Evolutionary conservation across 2,329 filamentous ascomycete species (phyloP).

Genomic region (Berkeleyomyces basicola): DNA sequence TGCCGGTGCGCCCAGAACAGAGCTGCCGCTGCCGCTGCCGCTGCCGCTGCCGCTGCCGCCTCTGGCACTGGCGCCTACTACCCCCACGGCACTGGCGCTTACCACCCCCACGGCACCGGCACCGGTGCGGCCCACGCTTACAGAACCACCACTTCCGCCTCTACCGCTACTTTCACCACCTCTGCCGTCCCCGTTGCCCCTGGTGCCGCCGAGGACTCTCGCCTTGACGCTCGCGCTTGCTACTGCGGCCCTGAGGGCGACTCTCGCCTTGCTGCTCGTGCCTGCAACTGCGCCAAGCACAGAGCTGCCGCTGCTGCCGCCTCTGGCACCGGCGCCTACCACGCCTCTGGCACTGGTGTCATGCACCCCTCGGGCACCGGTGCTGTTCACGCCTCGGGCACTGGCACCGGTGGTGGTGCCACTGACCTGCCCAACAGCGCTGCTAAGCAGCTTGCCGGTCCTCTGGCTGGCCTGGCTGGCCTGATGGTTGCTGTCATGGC

Average conservation of each 20-base stretch:
- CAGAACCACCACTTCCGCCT: not conserved
- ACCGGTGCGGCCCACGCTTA: not conserved
- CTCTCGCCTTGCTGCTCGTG: too few species aligned
- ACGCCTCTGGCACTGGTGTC: not conserved
- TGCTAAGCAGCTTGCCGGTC: not conserved
- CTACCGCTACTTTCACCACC: too few species aligned
- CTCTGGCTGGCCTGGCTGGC: not conserved
- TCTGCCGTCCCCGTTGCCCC: too few species aligned
- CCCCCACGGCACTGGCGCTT: not conserved
- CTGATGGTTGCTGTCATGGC: not conserved
- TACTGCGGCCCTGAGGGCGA: too few species aligned
- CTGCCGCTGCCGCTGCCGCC: not conserved
- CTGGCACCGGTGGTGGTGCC: not conserved
- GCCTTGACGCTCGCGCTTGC: too few species aligned
- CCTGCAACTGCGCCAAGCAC: too few species aligned
- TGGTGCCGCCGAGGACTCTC: too few species aligned
- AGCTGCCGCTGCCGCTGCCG: too few species aligned
- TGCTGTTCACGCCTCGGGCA: not conserved
- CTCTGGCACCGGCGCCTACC: not conserved
- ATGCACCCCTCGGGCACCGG: not conserved
- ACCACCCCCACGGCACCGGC: not conserved
- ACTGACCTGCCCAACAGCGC: not conserved
- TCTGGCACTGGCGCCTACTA: not conserved
- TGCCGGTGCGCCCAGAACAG: too few species aligned
- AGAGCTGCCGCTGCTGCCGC: not conserved